These are phyloP conservation scores for Ceratobasidium sp. DNA, from an alignment of 1,284 basidiomycete species.

Conservation along the genomic window DNA sequence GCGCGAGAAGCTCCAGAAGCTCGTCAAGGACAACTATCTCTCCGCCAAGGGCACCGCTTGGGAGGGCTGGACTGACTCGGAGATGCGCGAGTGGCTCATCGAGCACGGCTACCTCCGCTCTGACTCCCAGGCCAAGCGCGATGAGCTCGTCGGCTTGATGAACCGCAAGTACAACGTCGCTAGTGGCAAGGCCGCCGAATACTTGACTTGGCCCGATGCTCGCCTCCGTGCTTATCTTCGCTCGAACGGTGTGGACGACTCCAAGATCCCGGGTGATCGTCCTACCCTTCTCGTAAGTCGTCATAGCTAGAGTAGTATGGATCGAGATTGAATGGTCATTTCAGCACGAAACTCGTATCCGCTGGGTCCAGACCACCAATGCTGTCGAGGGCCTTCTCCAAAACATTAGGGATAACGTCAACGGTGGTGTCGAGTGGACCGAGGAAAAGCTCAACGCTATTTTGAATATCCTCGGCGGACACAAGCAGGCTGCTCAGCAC, in stretches of 20 bases:
- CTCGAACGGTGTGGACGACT: constrained; percentile 72
- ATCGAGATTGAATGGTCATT: not conserved
- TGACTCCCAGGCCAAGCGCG: constrained; percentile 70
- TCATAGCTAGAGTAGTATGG: constrained; percentile 53
- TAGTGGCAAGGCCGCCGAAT: constrained; percentile 59
- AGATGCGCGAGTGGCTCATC: constrained; percentile 78
- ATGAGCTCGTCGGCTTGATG: constrained; percentile 72
- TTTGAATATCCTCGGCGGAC: constrained; percentile 42
- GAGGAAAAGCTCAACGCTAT: constrained; percentile 65
- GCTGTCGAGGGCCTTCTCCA: constrained; percentile 63
- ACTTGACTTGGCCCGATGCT: constrained; percentile 89
- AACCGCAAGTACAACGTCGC: constrained; percentile 63
- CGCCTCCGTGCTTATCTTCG: constrained; percentile 83
- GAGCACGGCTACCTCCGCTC: constrained; percentile 74
- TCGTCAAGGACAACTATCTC: constrained; percentile 75
- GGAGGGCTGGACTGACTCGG: constrained; percentile 78
- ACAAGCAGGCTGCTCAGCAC: constrained; percentile 37
- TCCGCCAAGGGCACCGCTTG: constrained; percentile 72
- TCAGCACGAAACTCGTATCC: constrained; percentile 71
- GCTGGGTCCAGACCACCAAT: constrained; percentile 69
- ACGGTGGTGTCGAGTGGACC: constrained; percentile 66
- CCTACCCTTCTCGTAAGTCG: constrained; percentile 66
- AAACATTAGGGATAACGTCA: constrained; percentile 66
- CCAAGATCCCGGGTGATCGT: constrained; percentile 65
- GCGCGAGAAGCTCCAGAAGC: constrained; percentile 77